Base-by-base conservation (phyloP, 2,329 filamentous ascomycete species). In the Xylaria sp. region DNA sequence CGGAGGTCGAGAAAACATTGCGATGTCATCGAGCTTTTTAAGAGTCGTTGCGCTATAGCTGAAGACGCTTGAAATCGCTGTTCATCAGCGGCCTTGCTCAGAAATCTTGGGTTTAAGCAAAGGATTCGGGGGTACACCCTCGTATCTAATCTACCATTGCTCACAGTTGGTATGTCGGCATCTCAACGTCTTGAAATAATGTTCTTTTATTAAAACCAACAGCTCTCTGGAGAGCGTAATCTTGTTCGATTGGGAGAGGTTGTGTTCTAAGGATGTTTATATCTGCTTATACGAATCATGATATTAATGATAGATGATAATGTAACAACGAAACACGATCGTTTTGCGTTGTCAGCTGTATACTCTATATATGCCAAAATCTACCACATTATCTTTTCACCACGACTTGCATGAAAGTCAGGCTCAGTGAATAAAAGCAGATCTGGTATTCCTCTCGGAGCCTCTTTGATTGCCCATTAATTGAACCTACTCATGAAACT, bases 231-330 rank as follows among this genome's bases (percentile, higher is more conserved):
- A 66, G 63, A 69, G 60, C 51, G 51, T 34, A 18, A 37, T 46
- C 15, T 48, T 28, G 39, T 50, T 37, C 54, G 54, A 15, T 55
- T 67, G 56, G 32, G 58, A 37, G 44, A 63, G 52, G 1, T 48
- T 50, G 20, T 50, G 28, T 48, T 56, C 54, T 69, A 46, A 46
- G 44, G 37, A 8, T 37, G 32, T 10, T 60, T 28, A 63, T 46
- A 63, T 52, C 25, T 65, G 62, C n/a, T 20, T 54, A 72, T 73
- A 78, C 73, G 75, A 77, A 57, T 76, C 72, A 78, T 73, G 77
- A 78, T 59, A 74, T 65, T 76, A 63, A 78, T 66, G 77, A 78
- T 77, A 74, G 72, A 77, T 65, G 76, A 75, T 74, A 71, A 76
- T 76, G 73, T 75, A 75, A 67, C 56, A 74, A 76, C 74, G 74